Evolutionary conservation across 1,284 basidiomycete genomes (phyloP).

Genomic region (Vanrija sp.): DNA sequence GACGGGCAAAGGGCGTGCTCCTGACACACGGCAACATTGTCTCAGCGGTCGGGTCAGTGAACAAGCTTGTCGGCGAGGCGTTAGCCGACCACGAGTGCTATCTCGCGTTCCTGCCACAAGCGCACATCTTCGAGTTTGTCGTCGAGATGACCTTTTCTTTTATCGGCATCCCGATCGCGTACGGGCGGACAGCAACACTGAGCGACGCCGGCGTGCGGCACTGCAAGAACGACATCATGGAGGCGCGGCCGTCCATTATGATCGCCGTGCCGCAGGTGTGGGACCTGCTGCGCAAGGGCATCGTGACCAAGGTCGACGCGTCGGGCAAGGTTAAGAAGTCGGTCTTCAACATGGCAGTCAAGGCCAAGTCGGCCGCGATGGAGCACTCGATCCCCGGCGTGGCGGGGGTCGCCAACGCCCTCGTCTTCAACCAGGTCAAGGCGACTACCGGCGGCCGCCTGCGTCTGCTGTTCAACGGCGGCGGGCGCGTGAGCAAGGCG

Average conservation of each 20-base stretch:
- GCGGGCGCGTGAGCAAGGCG: constrained; percentile 73
- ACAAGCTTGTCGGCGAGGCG: background rate
- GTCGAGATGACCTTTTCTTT: constrained; percentile 25
- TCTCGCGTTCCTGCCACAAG: constrained; percentile 83
- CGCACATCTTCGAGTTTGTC: constrained; percentile 68
- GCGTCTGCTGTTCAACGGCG: constrained; percentile 56
- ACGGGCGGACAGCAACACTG: constrained; percentile 67
- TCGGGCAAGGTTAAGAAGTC: constrained; percentile 67
- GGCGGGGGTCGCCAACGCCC: constrained; percentile 63
- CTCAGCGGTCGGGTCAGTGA: constrained; percentile 53
- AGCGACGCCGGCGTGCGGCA: constrained; percentile 81
- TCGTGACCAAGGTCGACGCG: constrained; percentile 75
- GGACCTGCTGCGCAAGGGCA: constrained; percentile 61
- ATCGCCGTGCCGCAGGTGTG: constrained; percentile 87
- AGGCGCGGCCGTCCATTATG: constrained; percentile 74
- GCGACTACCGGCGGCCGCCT: constrained; percentile 80
- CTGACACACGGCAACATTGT: constrained; percentile 83
- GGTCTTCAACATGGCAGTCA: constrained; percentile 58
- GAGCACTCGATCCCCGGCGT: constrained; percentile 61
- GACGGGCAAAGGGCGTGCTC: constrained; percentile 85
- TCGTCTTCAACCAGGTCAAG: constrained; percentile 69
- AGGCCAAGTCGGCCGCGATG: constrained; percentile 61
- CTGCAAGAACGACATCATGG: constrained; percentile 77
- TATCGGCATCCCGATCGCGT: constrained; percentile 22
- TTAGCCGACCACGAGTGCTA: constrained; percentile 53